Base-by-base conservation (phyloP, 768 basidiomycete genomes). In the Lactarius indigo region DNA sequence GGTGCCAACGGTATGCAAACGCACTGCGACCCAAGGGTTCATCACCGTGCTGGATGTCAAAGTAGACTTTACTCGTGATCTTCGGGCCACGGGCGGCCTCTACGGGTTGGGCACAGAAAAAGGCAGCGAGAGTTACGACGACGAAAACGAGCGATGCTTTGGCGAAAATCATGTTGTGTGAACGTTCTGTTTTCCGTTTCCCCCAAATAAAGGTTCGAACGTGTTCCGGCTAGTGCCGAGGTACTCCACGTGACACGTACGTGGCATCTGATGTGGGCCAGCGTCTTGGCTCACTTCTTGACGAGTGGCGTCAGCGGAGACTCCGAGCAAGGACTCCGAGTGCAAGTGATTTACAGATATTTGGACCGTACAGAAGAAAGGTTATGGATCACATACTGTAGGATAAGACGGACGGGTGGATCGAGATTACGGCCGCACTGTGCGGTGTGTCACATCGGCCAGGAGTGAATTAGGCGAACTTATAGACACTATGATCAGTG, bases 1-100 rank as follows among this genome's bases (percentile, higher is more conserved):
- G 18, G 59, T 52, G 47, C 23, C 2, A 68, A 50, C 64, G 31
- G 17, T 42, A 68, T 23, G 20, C 54, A 15, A 55, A 79, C 81
- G 70, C 76, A 93, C 94, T 81, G 68, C 96, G 85, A 62, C 96
- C 96, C 54, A 98, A 60, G 59, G 87, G 82, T 77, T 90, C 82
- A 77, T 90, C 94, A 33, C 96, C 96, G 78, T 97, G 96, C 72
- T 90, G 88, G 65, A 98, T 88, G 77, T 97, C 95, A 75, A 98
- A 97, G 82, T 87, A 97, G 71, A 97, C 89, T 79, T 90, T 94
- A 84, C 91, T 81, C 56, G 96, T 97, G 73, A 98, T 88, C 79
- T 83, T 88, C 17, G 96, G 96, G 18, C 90, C 89, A 73, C 93
- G 96, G 37, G 86, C 84, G 15, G 94, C 94, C 70, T 94, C 89